Conservation (phyloP, 805 yeast species). For the Cyberlindnera americana region DNA sequence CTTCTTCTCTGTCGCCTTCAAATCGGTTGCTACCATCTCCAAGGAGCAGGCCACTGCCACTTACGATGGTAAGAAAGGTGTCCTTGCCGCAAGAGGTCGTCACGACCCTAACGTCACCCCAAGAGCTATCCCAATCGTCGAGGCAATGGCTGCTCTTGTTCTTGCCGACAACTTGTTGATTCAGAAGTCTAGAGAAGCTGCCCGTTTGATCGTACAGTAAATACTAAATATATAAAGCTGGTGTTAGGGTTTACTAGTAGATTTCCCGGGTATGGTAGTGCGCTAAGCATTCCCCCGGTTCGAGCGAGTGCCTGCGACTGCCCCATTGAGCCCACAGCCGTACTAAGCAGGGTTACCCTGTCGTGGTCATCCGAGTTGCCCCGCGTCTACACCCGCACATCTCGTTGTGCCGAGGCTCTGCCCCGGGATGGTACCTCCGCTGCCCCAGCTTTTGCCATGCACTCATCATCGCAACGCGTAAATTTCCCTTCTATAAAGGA, state of each 20-base stretch:
- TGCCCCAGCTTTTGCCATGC: slow-evolving; percentile 10
- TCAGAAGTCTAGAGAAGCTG: slow-evolving; percentile 78
- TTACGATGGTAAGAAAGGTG: slow-evolving; percentile 85
- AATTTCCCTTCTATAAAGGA: no score
- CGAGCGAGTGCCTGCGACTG: no score
- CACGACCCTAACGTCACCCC: slow-evolving; percentile 99
- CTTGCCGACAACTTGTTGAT: slow-evolving; percentile 81
- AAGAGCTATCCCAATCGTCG: slow-evolving; percentile 97
- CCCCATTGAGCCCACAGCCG: no score
- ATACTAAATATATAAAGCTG: no score
- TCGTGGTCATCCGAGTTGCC: slow-evolving; percentile 7
- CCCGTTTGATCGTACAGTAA: slow-evolving; percentile 31
- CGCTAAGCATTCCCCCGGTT: no score
- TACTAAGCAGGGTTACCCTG: no score
- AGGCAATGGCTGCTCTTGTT: slow-evolving; percentile 96
- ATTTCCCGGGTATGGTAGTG: no score
- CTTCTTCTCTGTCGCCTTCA: slow-evolving; percentile 93
- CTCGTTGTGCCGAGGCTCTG: slow-evolving; percentile 3
- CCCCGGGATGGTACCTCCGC: slow-evolving; percentile 8
- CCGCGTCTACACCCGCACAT: slow-evolving; percentile 9
- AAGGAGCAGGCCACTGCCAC: slow-evolving; percentile 88
- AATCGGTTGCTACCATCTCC: slow-evolving; percentile 96
- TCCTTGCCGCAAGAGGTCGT: slow-evolving; percentile 93
- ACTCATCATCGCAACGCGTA: not conserved
- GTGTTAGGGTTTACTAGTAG: no score